A percentile compares a stretch with the other conserved stretches of the same genome.
These are phyloP conservation scores for Rhizophagus clarus DNA, from an alignment of 192 early-diverging fungal genomes.

Conservation along the genomic window DNA sequence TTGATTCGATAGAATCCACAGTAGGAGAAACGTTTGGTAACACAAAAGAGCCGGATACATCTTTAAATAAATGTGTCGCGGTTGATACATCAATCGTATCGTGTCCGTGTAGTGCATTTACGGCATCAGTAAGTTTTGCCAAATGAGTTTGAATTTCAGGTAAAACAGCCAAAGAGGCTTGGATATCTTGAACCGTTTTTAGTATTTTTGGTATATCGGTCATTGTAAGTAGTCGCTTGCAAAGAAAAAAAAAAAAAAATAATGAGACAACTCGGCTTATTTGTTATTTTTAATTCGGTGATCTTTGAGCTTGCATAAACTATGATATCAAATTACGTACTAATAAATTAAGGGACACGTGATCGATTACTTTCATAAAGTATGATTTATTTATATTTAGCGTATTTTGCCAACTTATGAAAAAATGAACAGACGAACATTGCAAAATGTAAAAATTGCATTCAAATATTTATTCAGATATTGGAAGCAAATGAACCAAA, in stretches of 20 bases:
- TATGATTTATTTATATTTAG: too few relatives aligned
- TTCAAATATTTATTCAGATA: too few relatives aligned
- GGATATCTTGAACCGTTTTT: slow-evolving; percentile 9
- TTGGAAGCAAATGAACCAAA: too few relatives aligned
- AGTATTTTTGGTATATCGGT: not conserved
- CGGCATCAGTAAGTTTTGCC: slow-evolving; percentile 4
- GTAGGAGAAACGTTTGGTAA: not conserved
- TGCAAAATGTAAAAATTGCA: too few relatives aligned
- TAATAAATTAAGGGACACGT: too few relatives aligned
- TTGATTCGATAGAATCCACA: not conserved
- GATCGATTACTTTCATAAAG: too few relatives aligned
- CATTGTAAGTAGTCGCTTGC: not conserved
- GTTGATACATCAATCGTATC: not conserved
- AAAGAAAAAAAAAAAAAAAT: not conserved
- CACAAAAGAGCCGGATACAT: not conserved
- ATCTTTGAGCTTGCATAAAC: not conserved
- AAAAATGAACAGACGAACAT: too few relatives aligned
- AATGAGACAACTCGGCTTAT: not conserved
- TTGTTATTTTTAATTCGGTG: not conserved
- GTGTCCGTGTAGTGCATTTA: not conserved
- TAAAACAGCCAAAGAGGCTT: slow-evolving; percentile 9
- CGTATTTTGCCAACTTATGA: too few relatives aligned
- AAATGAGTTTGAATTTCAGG: slow-evolving; percentile 9
- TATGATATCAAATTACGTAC: not conserved
- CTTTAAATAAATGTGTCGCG: not conserved